Evolutionary conservation across 208 protist genomes (phyloP).

Genomic region (Trypanosoma theileri): DNA sequence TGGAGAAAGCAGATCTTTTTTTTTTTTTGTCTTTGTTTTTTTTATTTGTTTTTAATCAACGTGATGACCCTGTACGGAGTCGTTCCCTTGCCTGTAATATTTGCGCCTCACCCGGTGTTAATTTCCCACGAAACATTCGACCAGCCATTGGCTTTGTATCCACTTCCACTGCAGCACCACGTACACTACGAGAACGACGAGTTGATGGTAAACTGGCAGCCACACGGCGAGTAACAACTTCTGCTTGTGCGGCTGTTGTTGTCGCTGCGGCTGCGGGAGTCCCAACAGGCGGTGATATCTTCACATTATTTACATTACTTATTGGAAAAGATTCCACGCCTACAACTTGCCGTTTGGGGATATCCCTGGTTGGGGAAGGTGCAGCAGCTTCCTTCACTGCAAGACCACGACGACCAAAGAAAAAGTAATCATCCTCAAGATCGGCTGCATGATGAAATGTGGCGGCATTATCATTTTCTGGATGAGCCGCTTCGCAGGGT

Average conservation of each 20-base stretch:
- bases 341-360: conserved; percentile 2
- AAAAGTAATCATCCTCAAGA: conserved; percentile 82
- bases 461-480: neutral
- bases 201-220: neutral
- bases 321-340: conserved; percentile 1
- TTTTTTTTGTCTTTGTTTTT: too few species aligned
- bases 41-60: neutral
- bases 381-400: conserved; percentile 1
- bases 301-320: neutral
- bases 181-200: neutral
- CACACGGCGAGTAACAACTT: neutral
- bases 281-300: conserved; percentile 50
- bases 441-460: conserved; percentile 32
- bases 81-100: conserved; percentile 65
- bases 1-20: too few species aligned
- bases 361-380: neutral
- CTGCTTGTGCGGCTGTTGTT: neutral
- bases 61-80: conserved; percentile 34
- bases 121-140: conserved; percentile 29
- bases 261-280: conserved; percentile 23
- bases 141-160: conserved; percentile 11
- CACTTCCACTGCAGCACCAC: conserved; percentile 2
- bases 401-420: conserved; percentile 53
- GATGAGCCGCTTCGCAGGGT: neutral
- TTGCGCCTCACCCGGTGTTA: conserved; percentile 71